Evolutionary conservation across 2,329 filamentous ascomycete species (phyloP), one percentile per base, ranked within the genome.

Genomic region (Apiospora koreana): DNA sequence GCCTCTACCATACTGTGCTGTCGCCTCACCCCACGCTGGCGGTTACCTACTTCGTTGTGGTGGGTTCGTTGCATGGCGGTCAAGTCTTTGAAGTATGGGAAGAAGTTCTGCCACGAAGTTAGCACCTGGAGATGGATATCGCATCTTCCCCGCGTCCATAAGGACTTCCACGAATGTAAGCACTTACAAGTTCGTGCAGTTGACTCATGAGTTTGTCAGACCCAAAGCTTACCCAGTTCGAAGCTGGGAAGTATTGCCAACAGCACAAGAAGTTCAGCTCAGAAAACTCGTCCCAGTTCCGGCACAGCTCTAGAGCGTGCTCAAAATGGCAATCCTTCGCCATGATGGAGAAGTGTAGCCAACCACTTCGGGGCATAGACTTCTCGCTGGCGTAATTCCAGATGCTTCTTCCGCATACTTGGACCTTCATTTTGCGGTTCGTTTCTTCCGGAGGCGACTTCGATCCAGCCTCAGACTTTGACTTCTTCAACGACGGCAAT

Each of bases 201-300:
- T 85, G 80, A 64, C 81, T 79, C 31, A 79, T 79, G 4, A 79
- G 68, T 6, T 76, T 69, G 73, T 83, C 80, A 8, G 81, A 79
- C 23, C 80, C 77, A 79, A 82, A 85, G 4, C 75, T 77, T 1
- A 79, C 76, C 83, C 84, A 86, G 71, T 83, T 83, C 16, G 81
- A 78, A 1, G 81, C 81, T 0, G 84, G 85, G 66, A 87, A 86
- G 72, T 83, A 86, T 62, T 83, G 78, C 76, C 83, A 83, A 12
- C 80, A 70, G 9, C 82, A 80, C 2, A 86, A 78, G 50, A 83
- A 81, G 69, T 83, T 84, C 25, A 87, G 75, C 72, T 86, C 82
- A 69, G 81, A 85, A 73, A 86, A 85, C 73, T 86, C 85, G 50
- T 84, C 81, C 85, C 84, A 86, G 74, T 84, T 84, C 35, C 84